Evolutionary conservation across 140 eudicot genomes (phyloP).

Genomic region (Anethum foeniculum): DNA sequence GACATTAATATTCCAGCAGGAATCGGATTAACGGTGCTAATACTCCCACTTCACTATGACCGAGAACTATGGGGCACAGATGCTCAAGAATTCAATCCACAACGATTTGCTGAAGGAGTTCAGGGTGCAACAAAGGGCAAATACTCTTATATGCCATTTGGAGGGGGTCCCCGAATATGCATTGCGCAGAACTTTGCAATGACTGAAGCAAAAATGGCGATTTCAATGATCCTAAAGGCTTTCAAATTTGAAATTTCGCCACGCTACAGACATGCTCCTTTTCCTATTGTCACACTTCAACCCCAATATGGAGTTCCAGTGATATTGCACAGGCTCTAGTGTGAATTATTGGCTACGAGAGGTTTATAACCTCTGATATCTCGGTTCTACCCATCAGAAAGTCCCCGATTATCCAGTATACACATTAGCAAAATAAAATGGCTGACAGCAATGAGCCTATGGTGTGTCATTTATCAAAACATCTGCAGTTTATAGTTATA

Average conservation of each 20-base stretch:
- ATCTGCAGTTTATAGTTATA: background rate
- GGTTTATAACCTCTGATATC: background rate
- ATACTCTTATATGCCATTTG: conserved; percentile 29
- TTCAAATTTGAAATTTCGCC: conserved; percentile 34
- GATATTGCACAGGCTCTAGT: conserved; percentile 14
- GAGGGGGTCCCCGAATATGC: conserved; percentile 43
- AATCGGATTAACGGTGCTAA: background rate
- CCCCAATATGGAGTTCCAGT: conserved; percentile 41
- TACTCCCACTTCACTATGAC: conserved; percentile 7
- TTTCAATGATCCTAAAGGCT: conserved; percentile 28
- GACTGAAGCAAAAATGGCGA: conserved; percentile 34
- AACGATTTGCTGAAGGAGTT: conserved; percentile 33
- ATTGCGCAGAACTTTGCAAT: conserved; percentile 40
- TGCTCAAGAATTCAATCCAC: conserved; percentile 35
- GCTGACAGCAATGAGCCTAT: background rate
- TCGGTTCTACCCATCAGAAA: background rate
- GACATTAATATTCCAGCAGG: conserved; percentile 3
- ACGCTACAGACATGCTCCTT: conserved; percentile 35
- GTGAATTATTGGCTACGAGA: background rate
- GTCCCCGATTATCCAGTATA: background rate
- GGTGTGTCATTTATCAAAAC: background rate
- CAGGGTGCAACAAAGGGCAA: conserved; percentile 23
- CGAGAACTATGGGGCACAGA: conserved; percentile 12
- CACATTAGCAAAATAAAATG: background rate
- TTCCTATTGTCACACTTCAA: conserved; percentile 19